Base-by-base conservation (phyloP, 176 grass and related monocot genomes). In the Ensete glaucum region DNA sequence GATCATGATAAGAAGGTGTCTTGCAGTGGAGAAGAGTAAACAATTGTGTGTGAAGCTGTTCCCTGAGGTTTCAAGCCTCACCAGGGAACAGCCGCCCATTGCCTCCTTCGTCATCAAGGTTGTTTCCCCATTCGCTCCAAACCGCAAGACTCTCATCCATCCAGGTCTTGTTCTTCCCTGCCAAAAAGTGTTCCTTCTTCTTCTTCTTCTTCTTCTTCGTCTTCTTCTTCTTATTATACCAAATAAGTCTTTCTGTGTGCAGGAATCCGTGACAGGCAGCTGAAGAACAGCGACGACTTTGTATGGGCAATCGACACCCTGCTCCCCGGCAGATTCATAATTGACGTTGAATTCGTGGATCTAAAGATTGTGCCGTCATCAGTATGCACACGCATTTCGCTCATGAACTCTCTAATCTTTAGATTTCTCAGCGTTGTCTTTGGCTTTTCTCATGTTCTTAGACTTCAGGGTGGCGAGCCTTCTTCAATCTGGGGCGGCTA, bases 331-430 rank as follows among this genome's bases (percentile, higher is more conserved):
- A 91, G 85, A 89, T 89, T 99, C 77, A 85, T 94, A 54, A 86
- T 99, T 76, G 95, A 99, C 78, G 84, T 99, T 58, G 88, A 99
- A 65, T 99, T 99, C 79, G 84, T 94, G 43, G 95, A 99, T 81
- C 82, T 99, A 62, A 99, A 99, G 79, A 59, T 91, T 75, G 53
- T 78, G 48, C 68, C 87, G 66, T 62, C 91, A 79, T 85, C 90
- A 80, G 95, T 99, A 94, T 89, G 91, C 69, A 74, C 58, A 1
- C 29, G 8, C 5, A 29, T 15, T 7, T 8, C 22, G 19, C 14
- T 43, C 34, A 43, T 6, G 34, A 43, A 43, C 34, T 43, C 34
- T 43, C 34, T 43, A 43, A 43, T 43, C 27, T 26, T 66, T 26
- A 10, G 7, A 9, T 55, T 6, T 34, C 22, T 11, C 16, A 74